Base-by-base conservation (phyloP, 208 protist species). In the Leishmania amazonensis region DNA sequence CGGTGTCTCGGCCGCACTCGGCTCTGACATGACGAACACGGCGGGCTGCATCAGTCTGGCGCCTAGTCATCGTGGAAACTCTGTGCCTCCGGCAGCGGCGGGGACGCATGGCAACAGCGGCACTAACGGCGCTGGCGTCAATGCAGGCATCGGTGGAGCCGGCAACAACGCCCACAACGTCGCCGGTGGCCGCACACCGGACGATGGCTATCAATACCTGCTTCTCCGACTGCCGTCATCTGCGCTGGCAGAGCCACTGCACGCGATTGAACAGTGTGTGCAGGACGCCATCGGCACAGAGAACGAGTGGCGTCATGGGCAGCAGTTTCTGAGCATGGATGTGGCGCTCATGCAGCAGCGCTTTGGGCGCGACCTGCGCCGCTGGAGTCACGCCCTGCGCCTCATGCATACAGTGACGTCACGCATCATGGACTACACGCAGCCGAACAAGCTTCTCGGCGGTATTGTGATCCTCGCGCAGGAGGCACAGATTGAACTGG, bases 291-390 rank as follows among this genome's bases (percentile, higher is more conserved):
- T 96, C 75, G 84, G 87, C 73, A 90, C 93, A 62, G 95, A 98
- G 76, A 81, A 88, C 35, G 88, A 96, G 85, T 98, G 95, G 95
- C 89, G 89, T 19, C 85, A 87, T n/a, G 92, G 92, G 45, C 92
- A 98, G 79, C 90, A 95, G 86, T 91, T 98, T 64, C 85, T 98
- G 24, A 94, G 91, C 81, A 86, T 96, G 67, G 95, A 98, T 54
- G 83, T 95, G n/a, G 85, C 84, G 45, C 78, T 95, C 17, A 90
- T 96, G 85, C 93, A 98, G 84, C 93, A 96, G 80, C 87, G 90
- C 67, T 92, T 96, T 45, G 95, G 93, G 19, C 83, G 87, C 64
- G 91, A 96, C 81, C 86, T 98, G 51, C 85, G 83, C 45, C 90
- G 89, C 68, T 98, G 95, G 95, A 88, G 82, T 60, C 81, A 84